A percentile compares a stretch with the other conserved stretches of the same genome.
Evolutionary conservation across 2,329 filamentous ascomycete species (phyloP).

Genomic region (Botrytis fragariae): DNA sequence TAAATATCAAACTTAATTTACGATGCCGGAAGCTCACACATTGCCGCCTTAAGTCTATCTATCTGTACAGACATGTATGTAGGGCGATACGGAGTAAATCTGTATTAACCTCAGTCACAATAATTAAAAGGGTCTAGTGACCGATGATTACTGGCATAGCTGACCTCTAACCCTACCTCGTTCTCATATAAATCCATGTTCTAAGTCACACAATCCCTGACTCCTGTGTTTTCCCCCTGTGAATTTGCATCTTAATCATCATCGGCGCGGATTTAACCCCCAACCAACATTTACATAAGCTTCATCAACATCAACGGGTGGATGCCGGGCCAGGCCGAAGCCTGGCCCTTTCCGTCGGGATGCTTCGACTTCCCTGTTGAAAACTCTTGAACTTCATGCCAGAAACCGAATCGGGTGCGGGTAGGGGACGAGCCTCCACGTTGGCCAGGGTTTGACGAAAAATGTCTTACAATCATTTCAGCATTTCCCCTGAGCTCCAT

Average conservation of each 20-base stretch:
- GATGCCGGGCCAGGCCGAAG: background rate
- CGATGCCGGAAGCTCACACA: background rate
- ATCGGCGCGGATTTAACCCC: background rate
- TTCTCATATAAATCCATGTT: background rate
- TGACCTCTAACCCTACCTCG: background rate
- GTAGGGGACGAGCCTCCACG: background rate
- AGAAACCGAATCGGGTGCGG: background rate
- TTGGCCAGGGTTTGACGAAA: background rate
- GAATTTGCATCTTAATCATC: background rate
- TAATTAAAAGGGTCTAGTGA: background rate
- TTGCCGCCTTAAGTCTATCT: background rate
- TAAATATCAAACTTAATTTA: background rate
- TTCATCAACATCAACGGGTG: background rate
- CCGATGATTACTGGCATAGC: background rate
- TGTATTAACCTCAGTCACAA: background rate
- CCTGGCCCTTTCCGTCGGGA: background rate
- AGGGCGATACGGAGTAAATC: background rate
- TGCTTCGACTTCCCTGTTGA: background rate
- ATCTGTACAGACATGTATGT: background rate
- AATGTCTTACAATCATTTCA: slow-evolving; percentile 15
- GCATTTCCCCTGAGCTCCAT: background rate
- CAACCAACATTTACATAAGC: slow-evolving; percentile 1
- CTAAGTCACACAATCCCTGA: background rate
- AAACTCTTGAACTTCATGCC: background rate
- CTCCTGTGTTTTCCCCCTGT: background rate